These are phyloP conservation scores for Claviceps pazoutovae DNA, from an alignment of 2,329 filamentous ascomycete genomes.

Conservation along the genomic window DNA sequence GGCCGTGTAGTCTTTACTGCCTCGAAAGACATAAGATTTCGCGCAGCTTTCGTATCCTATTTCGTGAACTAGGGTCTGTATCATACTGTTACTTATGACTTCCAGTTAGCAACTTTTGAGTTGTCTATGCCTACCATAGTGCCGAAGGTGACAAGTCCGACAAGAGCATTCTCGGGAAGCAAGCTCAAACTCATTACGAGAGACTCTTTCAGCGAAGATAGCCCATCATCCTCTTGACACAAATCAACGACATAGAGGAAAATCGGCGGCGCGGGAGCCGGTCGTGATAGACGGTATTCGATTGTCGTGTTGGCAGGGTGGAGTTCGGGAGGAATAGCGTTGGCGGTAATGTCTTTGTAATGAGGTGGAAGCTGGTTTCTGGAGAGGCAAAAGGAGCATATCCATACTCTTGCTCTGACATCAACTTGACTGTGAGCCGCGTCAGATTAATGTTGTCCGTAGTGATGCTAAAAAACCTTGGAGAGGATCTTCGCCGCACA, in stretches of 20 bases:
- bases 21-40: constrained; percentile 96
- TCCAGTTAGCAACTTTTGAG: background rate
- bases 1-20: constrained; percentile 93
- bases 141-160: constrained; percentile 75
- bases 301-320: constrained; percentile 79
- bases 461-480: background rate
- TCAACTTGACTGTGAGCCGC: constrained; percentile 54
- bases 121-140: constrained; percentile 56
- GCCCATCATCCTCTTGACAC: constrained; percentile 76
- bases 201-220: constrained; percentile 72
- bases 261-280: constrained; percentile 73
- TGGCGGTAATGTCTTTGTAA: constrained; percentile 80
- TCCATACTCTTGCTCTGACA: constrained; percentile 72
- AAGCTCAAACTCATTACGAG: constrained; percentile 75
- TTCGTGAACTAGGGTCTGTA: constrained; percentile 81
- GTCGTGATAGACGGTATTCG: constrained; percentile 68
- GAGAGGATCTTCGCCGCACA: background rate
- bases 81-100: background rate
- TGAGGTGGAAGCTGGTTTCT: constrained; percentile 71
- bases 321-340: constrained; percentile 70
- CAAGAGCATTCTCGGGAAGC: constrained; percentile 66
- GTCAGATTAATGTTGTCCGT: constrained; percentile 8
- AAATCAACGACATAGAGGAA: constrained; percentile 81
- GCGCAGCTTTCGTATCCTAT: constrained; percentile 96
- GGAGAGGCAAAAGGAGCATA: constrained; percentile 77